Conservation (phyloP, 2,329 filamentous ascomycete species). For the Echinosphaeria canescens region DNA sequence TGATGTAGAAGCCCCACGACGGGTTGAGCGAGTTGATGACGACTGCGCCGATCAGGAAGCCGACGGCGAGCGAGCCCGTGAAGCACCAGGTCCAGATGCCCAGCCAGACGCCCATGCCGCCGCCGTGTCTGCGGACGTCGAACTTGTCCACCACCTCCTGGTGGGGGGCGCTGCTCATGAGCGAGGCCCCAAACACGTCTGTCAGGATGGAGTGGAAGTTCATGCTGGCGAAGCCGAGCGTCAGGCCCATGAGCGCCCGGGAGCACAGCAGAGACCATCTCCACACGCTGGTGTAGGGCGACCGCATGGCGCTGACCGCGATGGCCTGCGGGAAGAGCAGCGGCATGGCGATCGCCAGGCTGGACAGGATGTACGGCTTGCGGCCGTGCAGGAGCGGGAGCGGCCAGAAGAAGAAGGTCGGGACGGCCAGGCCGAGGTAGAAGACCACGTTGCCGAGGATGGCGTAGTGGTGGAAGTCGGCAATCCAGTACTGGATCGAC, state of each 20-base stretch:
- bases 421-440: constrained; percentile 47
- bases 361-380: constrained; percentile 53
- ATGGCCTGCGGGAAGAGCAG: constrained; percentile 59
- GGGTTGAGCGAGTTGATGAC: constrained; percentile 44
- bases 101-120: constrained; percentile 63
- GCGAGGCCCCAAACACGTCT: constrained; percentile 55
- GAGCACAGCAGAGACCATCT: constrained; percentile 38
- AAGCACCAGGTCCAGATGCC: constrained; percentile 62
- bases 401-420: constrained; percentile 53
- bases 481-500: constrained; percentile 58
- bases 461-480: constrained; percentile 42
- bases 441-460: constrained; percentile 56
- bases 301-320: constrained; percentile 31
- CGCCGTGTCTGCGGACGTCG: constrained; percentile 53
- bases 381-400: constrained; percentile 54
- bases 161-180: constrained; percentile 52
- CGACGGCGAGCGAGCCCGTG: constrained; percentile 47
- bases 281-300: constrained; percentile 32
- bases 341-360: constrained; percentile 47
- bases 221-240: constrained; percentile 56
- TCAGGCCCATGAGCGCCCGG: constrained; percentile 42
- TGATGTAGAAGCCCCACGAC: constrained; percentile 57
- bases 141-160: constrained; percentile 45
- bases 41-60: constrained; percentile 48
- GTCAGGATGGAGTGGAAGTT: constrained; percentile 52